Evolutionary conservation across 169 alveolate genomes (phyloP).

Genomic region (Prorocentrum cordatum): DNA sequence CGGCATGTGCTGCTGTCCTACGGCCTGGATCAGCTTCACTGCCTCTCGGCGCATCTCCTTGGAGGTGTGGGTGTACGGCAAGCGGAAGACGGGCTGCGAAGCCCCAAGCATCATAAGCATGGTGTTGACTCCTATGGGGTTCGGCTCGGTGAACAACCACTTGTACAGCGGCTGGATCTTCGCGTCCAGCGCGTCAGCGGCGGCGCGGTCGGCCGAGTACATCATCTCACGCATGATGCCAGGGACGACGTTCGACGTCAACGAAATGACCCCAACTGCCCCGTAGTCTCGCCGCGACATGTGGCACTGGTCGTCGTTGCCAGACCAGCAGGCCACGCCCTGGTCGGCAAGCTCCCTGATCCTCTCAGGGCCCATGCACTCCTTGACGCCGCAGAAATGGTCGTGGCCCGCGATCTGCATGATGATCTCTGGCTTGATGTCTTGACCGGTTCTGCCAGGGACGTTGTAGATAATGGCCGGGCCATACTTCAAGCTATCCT

Average conservation of each 20-base stretch:
- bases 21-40: no score
- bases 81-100: constrained; percentile 40
- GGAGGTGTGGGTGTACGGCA: constrained; percentile 51
- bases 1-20: no score
- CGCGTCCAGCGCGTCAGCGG: constrained; percentile 36
- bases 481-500: constrained; percentile 34
- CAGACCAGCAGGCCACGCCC: constrained; percentile 50
- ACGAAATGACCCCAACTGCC: constrained; percentile 52
- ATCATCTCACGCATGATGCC: no score
- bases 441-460: constrained; percentile 64
- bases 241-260: constrained; percentile 54
- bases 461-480: constrained; percentile 67
- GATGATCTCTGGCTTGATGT: constrained; percentile 51
- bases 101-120: constrained; percentile 65
- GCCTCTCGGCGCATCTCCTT: no score
- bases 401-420: constrained; percentile 29
- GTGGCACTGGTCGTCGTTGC: constrained; percentile 47
- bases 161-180: constrained; percentile 48
- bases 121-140: constrained; percentile 25
- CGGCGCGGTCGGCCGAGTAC: no score
- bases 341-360: constrained; percentile 24
- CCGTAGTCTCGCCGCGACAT: not conserved
- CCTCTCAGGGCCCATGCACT: constrained; percentile 65
- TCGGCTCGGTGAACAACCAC: not conserved
- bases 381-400: constrained; percentile 32